Evolutionary conservation across 2,329 filamentous ascomycete species (phyloP).

Genomic region (Xenoacremonium recifei): DNA sequence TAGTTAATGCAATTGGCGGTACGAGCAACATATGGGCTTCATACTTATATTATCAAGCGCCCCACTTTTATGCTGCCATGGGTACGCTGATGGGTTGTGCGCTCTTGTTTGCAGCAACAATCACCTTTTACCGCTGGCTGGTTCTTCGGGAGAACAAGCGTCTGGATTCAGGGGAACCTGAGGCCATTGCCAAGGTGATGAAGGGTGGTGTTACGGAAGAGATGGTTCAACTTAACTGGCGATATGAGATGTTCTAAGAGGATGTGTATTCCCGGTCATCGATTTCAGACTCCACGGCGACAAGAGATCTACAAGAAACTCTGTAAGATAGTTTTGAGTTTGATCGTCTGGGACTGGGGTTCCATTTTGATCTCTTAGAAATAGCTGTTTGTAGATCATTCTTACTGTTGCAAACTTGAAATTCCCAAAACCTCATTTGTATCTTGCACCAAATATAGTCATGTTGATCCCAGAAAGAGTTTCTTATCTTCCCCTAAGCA

Average conservation of each 20-base stretch:
- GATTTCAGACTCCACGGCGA: too few relatives aligned
- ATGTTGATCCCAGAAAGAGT: too few relatives aligned
- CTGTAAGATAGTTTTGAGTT: too few relatives aligned
- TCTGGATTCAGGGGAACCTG: conserved; percentile 35
- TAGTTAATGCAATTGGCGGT: conserved; percentile 38
- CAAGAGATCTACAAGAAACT: too few relatives aligned
- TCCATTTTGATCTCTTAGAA: too few relatives aligned
- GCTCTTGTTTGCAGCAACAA: conserved; percentile 30
- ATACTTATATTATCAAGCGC: conserved; percentile 34
- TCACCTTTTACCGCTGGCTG: conserved; percentile 37
- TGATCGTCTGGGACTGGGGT: too few relatives aligned
- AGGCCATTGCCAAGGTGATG: conserved; percentile 36
- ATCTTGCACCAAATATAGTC: too few relatives aligned
- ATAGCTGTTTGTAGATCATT: too few relatives aligned
- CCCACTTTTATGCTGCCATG: conserved; percentile 41
- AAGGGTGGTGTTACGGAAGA: conserved; percentile 42
- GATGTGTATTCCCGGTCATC: too few relatives aligned
- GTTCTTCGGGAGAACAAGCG: conserved; percentile 37
- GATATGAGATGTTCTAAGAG: conserved; percentile 44
- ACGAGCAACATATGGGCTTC: conserved; percentile 34
- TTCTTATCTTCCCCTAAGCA: too few relatives aligned
- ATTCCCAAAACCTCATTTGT: too few relatives aligned
- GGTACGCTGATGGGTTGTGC: conserved; percentile 35
- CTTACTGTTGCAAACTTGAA: too few relatives aligned
- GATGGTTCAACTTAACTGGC: conserved; percentile 41